Evolutionary conservation across 495 filamentous ascomycete species (phyloP).

Genomic region (Bacidia rubella): DNA sequence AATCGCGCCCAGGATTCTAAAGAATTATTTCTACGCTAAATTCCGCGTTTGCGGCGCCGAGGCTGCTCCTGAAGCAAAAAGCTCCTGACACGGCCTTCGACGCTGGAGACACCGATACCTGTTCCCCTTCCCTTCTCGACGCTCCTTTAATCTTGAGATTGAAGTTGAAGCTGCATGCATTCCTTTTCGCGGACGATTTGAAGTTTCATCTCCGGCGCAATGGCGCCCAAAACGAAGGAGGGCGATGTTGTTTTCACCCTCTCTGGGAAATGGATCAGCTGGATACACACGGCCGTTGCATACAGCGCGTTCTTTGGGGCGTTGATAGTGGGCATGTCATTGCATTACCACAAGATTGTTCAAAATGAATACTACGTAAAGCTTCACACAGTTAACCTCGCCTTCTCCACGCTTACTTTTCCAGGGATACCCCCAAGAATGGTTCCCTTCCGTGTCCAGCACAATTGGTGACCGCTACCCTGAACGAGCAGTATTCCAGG

Average conservation of each 20-base stretch:
- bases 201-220: no score
- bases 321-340: slow-evolving; percentile 63
- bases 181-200: no score
- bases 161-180: no score
- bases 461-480: slow-evolving; percentile 99
- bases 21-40: no score
- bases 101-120: no score
- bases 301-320: slow-evolving; percentile 90
- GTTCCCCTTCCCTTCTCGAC: no score
- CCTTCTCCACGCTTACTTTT: slow-evolving; percentile 6
- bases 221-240: slow-evolving; percentile 80
- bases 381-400: slow-evolving; percentile 10
- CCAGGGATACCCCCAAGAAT: slow-evolving; percentile 85
- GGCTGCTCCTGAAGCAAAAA: no score
- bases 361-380: slow-evolving; percentile 82
- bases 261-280: slow-evolving; percentile 86
- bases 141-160: no score
- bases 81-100: no score
- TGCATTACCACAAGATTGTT: slow-evolving; percentile 96
- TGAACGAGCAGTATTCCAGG: slow-evolving; percentile 88
- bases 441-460: slow-evolving; percentile 96
- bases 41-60: no score
- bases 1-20: no score
- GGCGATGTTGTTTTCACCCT: slow-evolving; percentile 70
- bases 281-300: slow-evolving; percentile 70